Base-by-base conservation (phyloP, 1,284 basidiomycete species). In the Earliella scabrosa region DNA sequence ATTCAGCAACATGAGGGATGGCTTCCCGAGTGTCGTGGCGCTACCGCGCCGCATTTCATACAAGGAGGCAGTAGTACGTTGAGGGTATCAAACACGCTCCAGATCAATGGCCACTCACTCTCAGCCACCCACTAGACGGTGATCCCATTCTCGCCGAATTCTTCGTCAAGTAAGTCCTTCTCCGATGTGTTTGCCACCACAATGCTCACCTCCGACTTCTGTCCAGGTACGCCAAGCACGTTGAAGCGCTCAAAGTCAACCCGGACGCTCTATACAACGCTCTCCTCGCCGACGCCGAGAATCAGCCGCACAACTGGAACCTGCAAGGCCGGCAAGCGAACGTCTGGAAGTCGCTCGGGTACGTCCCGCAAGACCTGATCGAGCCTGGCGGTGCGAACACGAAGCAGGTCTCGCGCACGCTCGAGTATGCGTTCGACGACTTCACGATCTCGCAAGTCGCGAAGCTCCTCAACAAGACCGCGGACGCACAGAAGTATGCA, bases 1-100 rank as follows among this genome's bases (percentile, higher is more conserved):
- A 87, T 88, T 31, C 84, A 86, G 64, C 79, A 81, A 59, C 75
- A 87, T 57, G 85, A 88, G 79, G 85, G 83, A 10, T 87, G 82
- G 82, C 73, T 87, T 8, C 85, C 85, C 2, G 85, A 87, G 64
- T 85, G 83, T 60, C 80, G 84, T 34, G 83, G 81, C 20, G 80
- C 82, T 2, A 77, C 76, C 2, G 63, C 67, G 2, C 65, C 73
- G 61, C 75, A 77, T 48, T 87, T 75, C 45, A 82, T 87, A 44
- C 85, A 87, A 68, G 85, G 85, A 11, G 84, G 84, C 23, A 87
- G 83, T 60, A 80, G 85, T 87, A 80, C 78, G 10, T n/a, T n/a
- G n/a, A n/a, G n/a, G n/a, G n/a, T n/a, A n/a, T n/a, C n/a, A n/a
- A 2, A 1, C 36, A 16, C 39, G 23, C 20, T 6, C 23, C 16